Evolutionary conservation across 306 rosid genomes (phyloP), one percentile per base, ranked within the genome.

Genomic region (Hippophae gyantsensis): DNA sequence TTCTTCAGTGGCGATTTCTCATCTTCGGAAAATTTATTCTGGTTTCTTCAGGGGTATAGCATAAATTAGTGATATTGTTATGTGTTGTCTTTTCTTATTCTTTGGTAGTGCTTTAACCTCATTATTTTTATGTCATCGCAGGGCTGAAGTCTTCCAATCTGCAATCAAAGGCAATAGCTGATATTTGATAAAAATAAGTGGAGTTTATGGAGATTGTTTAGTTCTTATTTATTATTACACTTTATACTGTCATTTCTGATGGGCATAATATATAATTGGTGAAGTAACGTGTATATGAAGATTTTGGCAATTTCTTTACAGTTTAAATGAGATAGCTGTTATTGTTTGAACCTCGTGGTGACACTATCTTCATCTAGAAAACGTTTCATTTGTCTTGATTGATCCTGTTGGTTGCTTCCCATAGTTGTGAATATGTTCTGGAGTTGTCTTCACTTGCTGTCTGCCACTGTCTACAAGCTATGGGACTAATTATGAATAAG

Each of bases 1-100:
- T 93, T 67, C 99, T 88, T 77, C 90, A 93, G 77, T 88, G 97
- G 97, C 87, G 94, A 80, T 78, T 80, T 76, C 84, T 82, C 66
- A 53, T 85, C 73, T 71, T 84, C 68, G 99, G 96, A 77, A 76
- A 82, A 78, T 93, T 93, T 82, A 89, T 85, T 85, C 82, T 81
- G 81, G 95, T 88, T 80, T 86, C 83, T 68, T 72, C 79, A 56
- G 82, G 84, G 98, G 92, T 85, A 79, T 48, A 69, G 40, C n/a
- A 52, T 13, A 56, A 56, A 32, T 48, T 38, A n/a, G 52, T 42
- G 18, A 7, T 58, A 1, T 60, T 51, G 10, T 57, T 12, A 3
- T 63, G 14, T 42, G 23, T 25, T 25, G 9, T 58, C 25, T 57
- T 38, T 42, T 49, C 43, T 8, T 49, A 8, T 6, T 6, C 38